These are phyloP conservation scores for Capronia epimyces DNA, from an alignment of 2,329 filamentous ascomycete genomes.

Conservation along the genomic window DNA sequence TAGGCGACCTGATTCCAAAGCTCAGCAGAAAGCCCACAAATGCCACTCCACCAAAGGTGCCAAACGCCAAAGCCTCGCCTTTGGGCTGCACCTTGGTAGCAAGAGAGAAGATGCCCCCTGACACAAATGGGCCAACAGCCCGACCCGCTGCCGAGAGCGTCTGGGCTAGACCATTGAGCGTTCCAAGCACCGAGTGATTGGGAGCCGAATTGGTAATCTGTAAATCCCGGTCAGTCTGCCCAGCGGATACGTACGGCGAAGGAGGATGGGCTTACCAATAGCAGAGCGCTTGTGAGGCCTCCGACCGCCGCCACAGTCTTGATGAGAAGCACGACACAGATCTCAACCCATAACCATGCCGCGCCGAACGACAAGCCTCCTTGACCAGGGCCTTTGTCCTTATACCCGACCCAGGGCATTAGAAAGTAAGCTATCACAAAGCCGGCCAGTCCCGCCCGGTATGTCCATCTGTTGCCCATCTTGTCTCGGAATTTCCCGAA, in stretches of 20 bases:
- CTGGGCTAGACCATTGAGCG: conserved; percentile 88
- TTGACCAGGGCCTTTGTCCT: conserved; percentile 51
- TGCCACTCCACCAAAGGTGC: conserved; percentile 76
- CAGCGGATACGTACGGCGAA: not conserved
- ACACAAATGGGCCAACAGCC: conserved; percentile 80
- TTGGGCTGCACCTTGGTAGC: conserved; percentile 68
- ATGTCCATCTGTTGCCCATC: conserved; percentile 80
- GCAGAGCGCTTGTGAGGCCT: conserved; percentile 80
- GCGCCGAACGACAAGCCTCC: conserved; percentile 53
- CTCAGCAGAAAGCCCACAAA: conserved; percentile 75
- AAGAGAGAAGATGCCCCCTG: conserved; percentile 77
- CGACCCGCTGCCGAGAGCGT: conserved; percentile 86
- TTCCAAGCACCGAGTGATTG: conserved; percentile 77
- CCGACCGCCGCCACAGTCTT: conserved; percentile 90
- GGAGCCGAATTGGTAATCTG: conserved; percentile 92
- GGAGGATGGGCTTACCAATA: conserved; percentile 60
- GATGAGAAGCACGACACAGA: conserved; percentile 73
- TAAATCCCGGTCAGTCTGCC: not conserved
- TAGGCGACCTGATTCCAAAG: conserved; percentile 65
- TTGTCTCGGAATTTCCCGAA: conserved; percentile 73
- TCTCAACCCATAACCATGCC: conserved; percentile 69
- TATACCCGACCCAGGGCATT: conserved; percentile 86
- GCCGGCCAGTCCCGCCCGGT: conserved; percentile 69
- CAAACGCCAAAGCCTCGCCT: conserved; percentile 80
- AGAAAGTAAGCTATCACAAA: conserved; percentile 76